Conservation (phyloP, 1,284 basidiomycete species). For the Lentinus polychrous region DNA sequence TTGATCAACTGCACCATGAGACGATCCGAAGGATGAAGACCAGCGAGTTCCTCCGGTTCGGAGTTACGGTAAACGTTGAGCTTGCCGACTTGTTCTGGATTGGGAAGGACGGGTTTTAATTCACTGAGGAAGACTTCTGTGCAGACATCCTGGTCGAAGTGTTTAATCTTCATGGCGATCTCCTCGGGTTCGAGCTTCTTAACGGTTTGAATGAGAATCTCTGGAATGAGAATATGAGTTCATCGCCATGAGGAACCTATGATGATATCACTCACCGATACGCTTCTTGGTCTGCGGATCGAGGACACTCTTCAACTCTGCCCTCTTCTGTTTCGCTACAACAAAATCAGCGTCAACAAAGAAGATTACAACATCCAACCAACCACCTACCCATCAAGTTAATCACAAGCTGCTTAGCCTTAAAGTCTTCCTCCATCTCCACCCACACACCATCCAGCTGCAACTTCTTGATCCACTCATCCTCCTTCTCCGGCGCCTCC, state of each 20-base stretch:
- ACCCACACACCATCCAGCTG: conserved; percentile 84
- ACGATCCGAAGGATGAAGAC: conserved; percentile 90
- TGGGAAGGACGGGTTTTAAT: conserved; percentile 79
- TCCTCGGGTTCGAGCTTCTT: conserved; percentile 80
- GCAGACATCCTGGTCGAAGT: conserved; percentile 82
- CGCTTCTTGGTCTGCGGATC: conserved; percentile 87
- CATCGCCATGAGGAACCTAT: neutral
- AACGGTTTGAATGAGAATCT: conserved; percentile 85
- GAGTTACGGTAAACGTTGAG: conserved; percentile 87
- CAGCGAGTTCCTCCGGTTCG: conserved; percentile 81
- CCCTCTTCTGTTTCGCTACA: conserved; percentile 71
- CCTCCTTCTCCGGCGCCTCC: conserved; percentile 63
- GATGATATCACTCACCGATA: conserved; percentile 63
- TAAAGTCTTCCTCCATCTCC: conserved; percentile 98
- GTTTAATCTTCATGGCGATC: conserved; percentile 75
- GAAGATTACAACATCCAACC: conserved; percentile 13
- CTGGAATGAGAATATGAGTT: conserved; percentile 30
- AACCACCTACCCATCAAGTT: conserved; percentile 60
- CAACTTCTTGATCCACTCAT: conserved; percentile 74
- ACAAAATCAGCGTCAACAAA: neutral
- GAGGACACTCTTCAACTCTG: conserved; percentile 86
- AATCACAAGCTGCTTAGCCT: conserved; percentile 90
- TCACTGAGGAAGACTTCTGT: conserved; percentile 85
- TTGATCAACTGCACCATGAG: conserved; percentile 97
- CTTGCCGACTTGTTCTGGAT: conserved; percentile 88